Base-by-base conservation (phyloP, 2,329 filamentous ascomycete genomes). In the Thermothelomyces thermophilus region DNA sequence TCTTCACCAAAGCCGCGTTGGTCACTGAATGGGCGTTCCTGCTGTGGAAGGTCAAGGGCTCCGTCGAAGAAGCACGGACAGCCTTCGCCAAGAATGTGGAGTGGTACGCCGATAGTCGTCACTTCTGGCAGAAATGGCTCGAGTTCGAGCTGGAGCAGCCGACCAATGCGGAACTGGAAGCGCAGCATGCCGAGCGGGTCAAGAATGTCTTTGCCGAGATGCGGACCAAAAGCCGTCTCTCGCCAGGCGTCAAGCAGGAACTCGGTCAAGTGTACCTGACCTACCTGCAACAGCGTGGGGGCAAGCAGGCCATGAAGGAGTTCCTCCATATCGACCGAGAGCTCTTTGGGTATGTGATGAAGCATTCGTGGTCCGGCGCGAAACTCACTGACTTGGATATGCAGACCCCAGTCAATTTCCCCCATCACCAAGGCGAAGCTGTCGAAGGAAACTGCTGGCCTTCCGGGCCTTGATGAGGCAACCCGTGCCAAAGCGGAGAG, bases 51-150 rank as follows among this genome's bases (percentile, higher is more conserved):
- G 80, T 85, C 64, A 90, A 91, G 71, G 87, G 87, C 14, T 84
- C 83, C 0, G 74, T 82, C 0, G 84, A 88, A 9, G 88, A 91
- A 61, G 90, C 90, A 34, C 86, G 93, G 24, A 80, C 85, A 46
- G 80, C 95, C 1, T 97, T 91, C 71, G 72, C 82, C 54, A 86
- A 84, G 67, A 91, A 95, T 60, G 77, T 86, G 49, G 83, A 90
- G 63, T 88, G 83, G 75, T 95, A 94, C 64, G 76, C 84, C 2
- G 87, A 93, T 63, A 95, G 90, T 66, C 80, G 83, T 30, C 75
- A 87, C 37, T 97, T 97, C 73, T 98, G 93, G 91, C 76, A 83
- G 59, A 87, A 81, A 62, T 97, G 90, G 74, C 78, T 97, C 48
- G 74, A 85, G 51, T 95, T 98, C 63, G 93, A 98, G 71, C 74